Evolutionary conservation across 2,329 filamentous ascomycete genomes (phyloP).

Genomic region (Pseudogymnoascus sp.): DNA sequence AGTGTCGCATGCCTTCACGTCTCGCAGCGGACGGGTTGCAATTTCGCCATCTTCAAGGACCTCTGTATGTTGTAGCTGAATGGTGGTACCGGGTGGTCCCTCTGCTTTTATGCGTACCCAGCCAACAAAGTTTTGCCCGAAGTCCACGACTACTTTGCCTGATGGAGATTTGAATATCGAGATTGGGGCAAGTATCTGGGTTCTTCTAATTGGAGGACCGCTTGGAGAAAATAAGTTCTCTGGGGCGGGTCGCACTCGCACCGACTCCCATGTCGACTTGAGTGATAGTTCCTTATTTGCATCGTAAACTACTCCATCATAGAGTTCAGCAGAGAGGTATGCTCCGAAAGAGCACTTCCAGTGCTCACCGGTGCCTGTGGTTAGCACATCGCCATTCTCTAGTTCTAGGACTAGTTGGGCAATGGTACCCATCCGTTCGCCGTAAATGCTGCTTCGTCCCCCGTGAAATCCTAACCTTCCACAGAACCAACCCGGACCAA

Average conservation of each 20-base stretch:
- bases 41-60: slow-evolving; percentile 34
- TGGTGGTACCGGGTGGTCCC: slow-evolving; percentile 15
- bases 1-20: slow-evolving; percentile 29
- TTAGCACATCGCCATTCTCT: slow-evolving; percentile 24
- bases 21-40: slow-evolving; percentile 29
- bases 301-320: slow-evolving; percentile 46
- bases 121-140: not conserved
- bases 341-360: slow-evolving; percentile 32
- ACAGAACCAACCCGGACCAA: slow-evolving; percentile 43
- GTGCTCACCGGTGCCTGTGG: slow-evolving; percentile 29
- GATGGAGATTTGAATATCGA: not conserved
- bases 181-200: slow-evolving; percentile 21
- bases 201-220: slow-evolving; percentile 34
- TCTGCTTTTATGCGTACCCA: not conserved
- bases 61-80: slow-evolving; percentile 32
- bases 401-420: slow-evolving; percentile 32
- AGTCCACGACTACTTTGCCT: not conserved
- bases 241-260: slow-evolving; percentile 25
- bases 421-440: slow-evolving; percentile 32
- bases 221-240: slow-evolving; percentile 32
- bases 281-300: slow-evolving; percentile 15
- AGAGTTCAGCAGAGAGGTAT: slow-evolving; percentile 35
- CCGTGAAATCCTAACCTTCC: slow-evolving; percentile 31
- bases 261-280: slow-evolving; percentile 24
- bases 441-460: slow-evolving; percentile 30